Base-by-base conservation (phyloP, 163 green algal species). In the Volvox carteri region DNA sequence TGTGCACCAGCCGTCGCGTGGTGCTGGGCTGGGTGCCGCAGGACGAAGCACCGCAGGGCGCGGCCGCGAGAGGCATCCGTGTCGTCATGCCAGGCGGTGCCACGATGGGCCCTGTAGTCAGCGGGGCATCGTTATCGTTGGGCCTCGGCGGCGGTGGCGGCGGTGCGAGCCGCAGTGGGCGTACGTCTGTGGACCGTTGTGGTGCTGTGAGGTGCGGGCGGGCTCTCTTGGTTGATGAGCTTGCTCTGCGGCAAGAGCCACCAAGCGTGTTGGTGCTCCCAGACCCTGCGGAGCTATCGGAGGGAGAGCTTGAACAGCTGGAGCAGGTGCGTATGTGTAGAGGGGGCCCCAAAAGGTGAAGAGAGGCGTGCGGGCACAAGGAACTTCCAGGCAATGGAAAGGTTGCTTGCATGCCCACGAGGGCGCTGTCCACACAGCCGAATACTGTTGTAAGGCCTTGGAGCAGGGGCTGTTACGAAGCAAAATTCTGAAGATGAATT, bases 1-100 rank as follows among this genome's bases (percentile, higher is more conserved):
- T 91, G 35, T 88, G 83, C 83, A 28, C 68, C 28, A 81, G 52
- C 37, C 78, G 56, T 8, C 78, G 44, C 19, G 76, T 88, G 42
- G 76, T 86, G 19, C 78, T 90, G 58, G 62, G 58, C 58, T 84
- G 83, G 67, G 65, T 58, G 58, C 42, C 72, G 74, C 30, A 65
- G 25, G 90, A 92, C n/a, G 78, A 90, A 80, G 87, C 76, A 77
- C 81, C 84, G 70, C 84, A 89, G 76, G 89, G 87, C 39, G 50
- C 87, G 25, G 84, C 86, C 12, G 75, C 84, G 35, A 77, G 87
- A 3, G 89, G 84, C 52, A 87, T 87, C 46, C 81, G 81, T 9
- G 65, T 79, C 46, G 30, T 87, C 2, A 48, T 28, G 65, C 81
- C 81, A 0, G 35, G 18, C n/a, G 44, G 42, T 28, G 65, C 42